Percentiles rank a stretch among this genome's conserved stretches.
These are phyloP conservation scores for Rhododendron ovatum DNA, from an alignment of 148 eudicot species.

Conservation along the genomic window DNA sequence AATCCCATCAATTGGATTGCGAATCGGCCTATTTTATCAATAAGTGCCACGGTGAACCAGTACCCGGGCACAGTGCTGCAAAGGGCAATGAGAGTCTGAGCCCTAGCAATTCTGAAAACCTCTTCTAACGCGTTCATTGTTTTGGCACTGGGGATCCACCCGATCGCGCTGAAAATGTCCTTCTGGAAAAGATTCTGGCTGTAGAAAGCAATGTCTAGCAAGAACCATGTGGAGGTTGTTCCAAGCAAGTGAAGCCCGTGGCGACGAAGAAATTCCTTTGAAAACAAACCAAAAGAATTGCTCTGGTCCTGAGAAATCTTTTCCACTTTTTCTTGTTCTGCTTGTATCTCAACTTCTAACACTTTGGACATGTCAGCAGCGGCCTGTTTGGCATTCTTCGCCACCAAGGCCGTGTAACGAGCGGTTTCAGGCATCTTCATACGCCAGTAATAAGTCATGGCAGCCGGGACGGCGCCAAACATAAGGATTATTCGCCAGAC, in stretches of 20 bases:
- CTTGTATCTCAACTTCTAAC: background rate
- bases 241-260: constrained; percentile 6
- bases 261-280: background rate
- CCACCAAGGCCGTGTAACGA: constrained; percentile 2
- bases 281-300: background rate
- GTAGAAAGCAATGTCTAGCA: constrained; percentile 7
- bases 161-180: constrained; percentile 5
- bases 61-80: constrained; percentile 2
- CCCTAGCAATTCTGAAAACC: background rate
- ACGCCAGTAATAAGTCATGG: background rate
- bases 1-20: background rate
- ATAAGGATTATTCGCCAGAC: background rate
- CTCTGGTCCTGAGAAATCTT: background rate
- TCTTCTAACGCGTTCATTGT: background rate
- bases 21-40: background rate
- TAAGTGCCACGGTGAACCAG: background rate
- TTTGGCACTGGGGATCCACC: background rate
- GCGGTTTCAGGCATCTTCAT: constrained; percentile 6
- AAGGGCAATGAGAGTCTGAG: background rate
- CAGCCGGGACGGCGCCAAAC: background rate
- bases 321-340: background rate
- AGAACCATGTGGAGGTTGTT: background rate
- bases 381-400: constrained; percentile 5
- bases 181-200: constrained; percentile 2
- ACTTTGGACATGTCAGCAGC: background rate